Conservation (phyloP, 352 stramenopile species). For the Thalassiosira hispida region DNA sequence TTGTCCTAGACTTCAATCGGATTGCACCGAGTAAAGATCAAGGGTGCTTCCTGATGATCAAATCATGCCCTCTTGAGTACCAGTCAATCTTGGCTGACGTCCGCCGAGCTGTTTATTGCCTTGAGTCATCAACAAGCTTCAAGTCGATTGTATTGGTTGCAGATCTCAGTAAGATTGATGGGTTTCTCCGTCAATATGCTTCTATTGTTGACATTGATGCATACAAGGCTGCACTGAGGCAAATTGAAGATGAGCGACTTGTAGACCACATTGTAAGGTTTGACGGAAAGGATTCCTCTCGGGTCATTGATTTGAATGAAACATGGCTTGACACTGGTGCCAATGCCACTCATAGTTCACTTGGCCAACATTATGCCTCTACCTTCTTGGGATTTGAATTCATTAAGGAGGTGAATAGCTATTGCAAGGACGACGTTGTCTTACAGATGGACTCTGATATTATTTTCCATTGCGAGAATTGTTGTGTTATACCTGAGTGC, state of each 20-base stretch:
- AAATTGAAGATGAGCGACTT: conserved; percentile 16
- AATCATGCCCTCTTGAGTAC: conserved; percentile 23
- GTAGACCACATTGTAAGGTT: conserved; percentile 16
- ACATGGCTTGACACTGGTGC: conserved; percentile 4
- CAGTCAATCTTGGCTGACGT: conserved; percentile 15
- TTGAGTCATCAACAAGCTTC: conserved; percentile 10
- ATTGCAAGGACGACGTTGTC: conserved; percentile 14
- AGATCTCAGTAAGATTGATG: conserved; percentile 14
- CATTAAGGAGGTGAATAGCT: not conserved
- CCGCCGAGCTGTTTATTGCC: conserved; percentile 3
- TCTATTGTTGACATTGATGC: not conserved
- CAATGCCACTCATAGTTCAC: conserved; percentile 12
- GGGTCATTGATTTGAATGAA: conserved; percentile 18
- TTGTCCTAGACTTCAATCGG: not conserved
- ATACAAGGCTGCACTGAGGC: conserved; percentile 1
- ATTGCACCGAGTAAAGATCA: not conserved
- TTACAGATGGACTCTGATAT: conserved; percentile 30
- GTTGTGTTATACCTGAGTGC: conserved; percentile 1
- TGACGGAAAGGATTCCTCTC: conserved; percentile 10
- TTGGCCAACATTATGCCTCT: conserved; percentile 21
- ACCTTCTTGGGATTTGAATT: conserved; percentile 20
- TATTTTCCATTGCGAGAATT: conserved; percentile 18
- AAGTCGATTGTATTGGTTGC: conserved; percentile 14
- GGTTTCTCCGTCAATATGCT: conserved; percentile 17
- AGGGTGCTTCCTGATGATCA: conserved; percentile 12